These are phyloP conservation scores for Pythium dissotocum DNA, from an alignment of 352 stramenopile genomes.

Conservation along the genomic window DNA sequence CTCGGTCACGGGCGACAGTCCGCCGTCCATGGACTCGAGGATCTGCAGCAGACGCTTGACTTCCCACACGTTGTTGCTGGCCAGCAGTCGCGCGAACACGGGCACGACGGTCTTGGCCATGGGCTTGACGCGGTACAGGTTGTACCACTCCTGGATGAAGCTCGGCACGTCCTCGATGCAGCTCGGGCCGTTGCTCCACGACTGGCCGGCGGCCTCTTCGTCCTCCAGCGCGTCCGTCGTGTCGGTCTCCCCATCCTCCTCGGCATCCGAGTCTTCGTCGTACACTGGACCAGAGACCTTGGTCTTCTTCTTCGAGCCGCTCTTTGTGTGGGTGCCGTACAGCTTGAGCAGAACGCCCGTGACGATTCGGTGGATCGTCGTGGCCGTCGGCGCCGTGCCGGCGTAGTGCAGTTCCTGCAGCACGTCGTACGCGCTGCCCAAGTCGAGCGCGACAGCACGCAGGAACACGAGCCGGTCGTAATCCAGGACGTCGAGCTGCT, in stretches of 20 bases:
- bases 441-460: constrained; percentile 46
- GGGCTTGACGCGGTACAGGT: constrained; percentile 67
- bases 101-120: constrained; percentile 76
- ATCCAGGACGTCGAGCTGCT: constrained; percentile 38
- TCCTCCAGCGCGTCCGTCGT: constrained; percentile 8
- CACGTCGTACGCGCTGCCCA: constrained; percentile 53
- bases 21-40: constrained; percentile 72
- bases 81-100: constrained; percentile 59
- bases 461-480: constrained; percentile 77
- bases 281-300: constrained; percentile 12
- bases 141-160: constrained; percentile 89
- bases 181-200: constrained; percentile 37
- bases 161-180: constrained; percentile 57
- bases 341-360: constrained; percentile 56
- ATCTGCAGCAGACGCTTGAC: constrained; percentile 75
- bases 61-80: constrained; percentile 52
- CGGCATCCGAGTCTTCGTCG: constrained; percentile 28
- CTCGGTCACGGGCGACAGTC: constrained; percentile 58
- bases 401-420: constrained; percentile 85
- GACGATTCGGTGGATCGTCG: constrained; percentile 76
- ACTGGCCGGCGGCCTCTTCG: background rate
- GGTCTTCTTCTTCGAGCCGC: constrained; percentile 10
- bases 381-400: constrained; percentile 55
- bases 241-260: constrained; percentile 31
- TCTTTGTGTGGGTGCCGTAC: constrained; percentile 20